Percentiles rank a stretch among this genome's conserved stretches.
Evolutionary conservation across 345 rosid species (phyloP).

Genomic region (Brassica napus): Da-Ae NC_063450.1:46059001-46059500

Average conservation of each 20-base stretch:
- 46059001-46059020: conserved; percentile 73
- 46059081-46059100: conserved; percentile 63
- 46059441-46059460: conserved; percentile 20
- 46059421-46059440: conserved; percentile 15
- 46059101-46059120: conserved; percentile 52
- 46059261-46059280: conserved; percentile 61
- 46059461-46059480: background rate
- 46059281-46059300: conserved; percentile 49
- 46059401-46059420: background rate
- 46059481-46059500: conserved; percentile 10
- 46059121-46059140: conserved; percentile 76
- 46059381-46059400: conserved; percentile 21
- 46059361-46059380: conserved; percentile 4
- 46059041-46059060: conserved; percentile 46
- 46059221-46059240: conserved; percentile 42
- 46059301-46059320: conserved; percentile 88
- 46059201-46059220: conserved; percentile 45
- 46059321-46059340: conserved; percentile 91
- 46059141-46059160: conserved; percentile 97
- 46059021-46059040: conserved; percentile 60
- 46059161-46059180: conserved; percentile 92
- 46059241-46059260: conserved; percentile 48
- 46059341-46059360: conserved; percentile 75
- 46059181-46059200: conserved; percentile 71
- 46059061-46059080: conserved; percentile 60